These are phyloP conservation scores for Colletotrichum ledebouriae DNA, from an alignment of 2,329 filamentous ascomycete genomes.

Conservation along the genomic window DNA sequence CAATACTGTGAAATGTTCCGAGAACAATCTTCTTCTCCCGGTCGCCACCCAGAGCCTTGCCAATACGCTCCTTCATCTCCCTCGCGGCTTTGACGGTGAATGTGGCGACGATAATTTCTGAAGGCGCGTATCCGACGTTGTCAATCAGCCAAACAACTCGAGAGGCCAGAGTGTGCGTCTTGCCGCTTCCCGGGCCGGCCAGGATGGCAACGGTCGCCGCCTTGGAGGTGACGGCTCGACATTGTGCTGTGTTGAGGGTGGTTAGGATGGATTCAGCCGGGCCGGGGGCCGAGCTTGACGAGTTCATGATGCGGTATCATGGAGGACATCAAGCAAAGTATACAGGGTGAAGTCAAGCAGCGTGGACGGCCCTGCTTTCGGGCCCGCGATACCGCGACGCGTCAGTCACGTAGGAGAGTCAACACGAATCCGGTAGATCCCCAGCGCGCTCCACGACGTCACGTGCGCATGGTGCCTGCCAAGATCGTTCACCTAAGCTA, in stretches of 20 bases:
- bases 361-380: not conserved
- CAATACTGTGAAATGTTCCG: slow-evolving; percentile 95
- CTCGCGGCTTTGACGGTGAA: slow-evolving; percentile 95
- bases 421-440: slow-evolving; percentile 2
- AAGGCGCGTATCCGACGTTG: slow-evolving; percentile 78
- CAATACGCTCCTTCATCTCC: slow-evolving; percentile 93
- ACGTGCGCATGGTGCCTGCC: slow-evolving; percentile 1
- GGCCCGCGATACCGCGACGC: slow-evolving; percentile 11
- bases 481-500: not conserved
- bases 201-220: slow-evolving; percentile 73
- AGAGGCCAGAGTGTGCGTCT: slow-evolving; percentile 95
- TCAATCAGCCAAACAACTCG: slow-evolving; percentile 91
- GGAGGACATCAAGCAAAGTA: not conserved
- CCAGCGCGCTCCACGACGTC: slow-evolving; percentile 23
- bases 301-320: slow-evolving; percentile 37
- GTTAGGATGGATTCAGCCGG: slow-evolving; percentile 55
- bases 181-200: slow-evolving; percentile 80
- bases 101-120: slow-evolving; percentile 93
- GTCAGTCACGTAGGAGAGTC: not conserved
- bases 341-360: not conserved
- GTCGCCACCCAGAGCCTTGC: slow-evolving; percentile 82
- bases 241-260: slow-evolving; percentile 68
- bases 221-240: slow-evolving; percentile 66
- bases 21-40: slow-evolving; percentile 83
- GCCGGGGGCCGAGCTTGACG: slow-evolving; percentile 38